Evolutionary conservation across 1,284 basidiomycete genomes (phyloP).

Genomic region (Sporisorium iseilematis-ciliati): DNA sequence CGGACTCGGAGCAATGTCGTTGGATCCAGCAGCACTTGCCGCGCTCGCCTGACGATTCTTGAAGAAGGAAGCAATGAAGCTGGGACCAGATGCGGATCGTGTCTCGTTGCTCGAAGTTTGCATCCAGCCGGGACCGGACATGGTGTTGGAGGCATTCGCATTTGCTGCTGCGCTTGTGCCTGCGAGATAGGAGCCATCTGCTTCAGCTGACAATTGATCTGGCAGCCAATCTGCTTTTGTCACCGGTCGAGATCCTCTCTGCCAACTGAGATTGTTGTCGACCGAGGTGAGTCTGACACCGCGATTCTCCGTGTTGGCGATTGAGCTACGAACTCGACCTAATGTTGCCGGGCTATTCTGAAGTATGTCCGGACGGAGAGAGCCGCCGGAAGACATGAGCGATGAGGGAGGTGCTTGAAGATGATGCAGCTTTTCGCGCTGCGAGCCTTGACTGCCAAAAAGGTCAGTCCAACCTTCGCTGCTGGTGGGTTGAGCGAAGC

Average conservation of each 20-base stretch:
- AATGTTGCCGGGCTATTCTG: conserved; percentile 25
- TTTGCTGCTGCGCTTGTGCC: not conserved
- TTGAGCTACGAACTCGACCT: conserved; percentile 18
- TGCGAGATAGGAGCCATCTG: conserved; percentile 8
- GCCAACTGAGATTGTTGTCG: conserved; percentile 28
- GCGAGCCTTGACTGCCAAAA: conserved; percentile 42
- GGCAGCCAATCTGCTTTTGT: conserved; percentile 41
- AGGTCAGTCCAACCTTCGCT: conserved; percentile 26
- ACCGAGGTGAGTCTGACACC: conserved; percentile 24
- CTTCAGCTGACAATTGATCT: conserved; percentile 10
- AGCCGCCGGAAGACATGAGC: conserved; percentile 24
- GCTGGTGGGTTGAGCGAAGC: conserved; percentile 25
- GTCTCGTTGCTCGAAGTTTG: conserved; percentile 41
- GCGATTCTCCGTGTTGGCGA: conserved; percentile 31
- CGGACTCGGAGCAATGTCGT: not conserved
- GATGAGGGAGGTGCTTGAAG: conserved; percentile 31
- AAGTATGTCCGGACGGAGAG: conserved; percentile 18
- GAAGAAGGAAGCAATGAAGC: conserved; percentile 46
- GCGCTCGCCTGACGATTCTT: conserved; percentile 34
- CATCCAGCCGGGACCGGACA: conserved; percentile 44
- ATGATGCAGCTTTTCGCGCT: conserved; percentile 34
- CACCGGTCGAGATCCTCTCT: conserved; percentile 17
- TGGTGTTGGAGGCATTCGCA: not conserved
- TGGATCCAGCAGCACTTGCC: not conserved
- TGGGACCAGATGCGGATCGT: conserved; percentile 23